Base-by-base conservation (phyloP, 139 green algal genomes). In the Volvox reticuliferus region DNA sequence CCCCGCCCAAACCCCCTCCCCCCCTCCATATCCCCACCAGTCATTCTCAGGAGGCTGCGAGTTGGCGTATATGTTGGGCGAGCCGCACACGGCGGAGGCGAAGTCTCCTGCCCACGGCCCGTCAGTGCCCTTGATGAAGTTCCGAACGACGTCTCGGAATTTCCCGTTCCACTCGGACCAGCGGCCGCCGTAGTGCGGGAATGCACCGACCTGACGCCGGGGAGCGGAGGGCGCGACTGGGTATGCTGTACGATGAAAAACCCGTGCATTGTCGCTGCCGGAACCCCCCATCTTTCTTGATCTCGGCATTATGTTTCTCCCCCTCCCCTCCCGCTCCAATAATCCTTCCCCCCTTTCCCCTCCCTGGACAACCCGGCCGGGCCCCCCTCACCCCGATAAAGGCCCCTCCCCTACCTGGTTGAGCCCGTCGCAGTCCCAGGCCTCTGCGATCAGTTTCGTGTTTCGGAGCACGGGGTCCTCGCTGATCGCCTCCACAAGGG, bases 111-210 rank as follows among this genome's bases (percentile, higher is more conserved):
- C 97, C 94, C 95, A 98, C 12, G 93, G 90, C 5, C 97, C 97
- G 89, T 99, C 97, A 0, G 95, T 97, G 84, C 98, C 98, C 95
- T 97, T 98, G 61, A 98, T 90, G 90, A 98, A 98, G 63, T 96
- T 91, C n/a, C 97, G 95, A 50, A 99, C 95, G 17, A 96, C 95
- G 94, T 99, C 98, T 13, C 98, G 94, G 95, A 98, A 99, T 32
- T 93, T 93, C 33, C 98, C 98, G 89, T 99, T 99, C 98, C 98
- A 99, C 94, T 99, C 98, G 0, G 95, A 93, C 98, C 98, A 99
- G 65, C 97, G 95, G 5, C 96, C 97, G 76, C 97, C 97, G 91
- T 98, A 99, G 93, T 99, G 98, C 19, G 98, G 98, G 93, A 99
- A 99, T 22, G 97, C 96, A 28, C 97, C 97, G 36, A 98, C 96